These are phyloP conservation scores for Phytophthora ohioensis DNA, from an alignment of 352 stramenopile species.

Conservation along the genomic window DNA sequence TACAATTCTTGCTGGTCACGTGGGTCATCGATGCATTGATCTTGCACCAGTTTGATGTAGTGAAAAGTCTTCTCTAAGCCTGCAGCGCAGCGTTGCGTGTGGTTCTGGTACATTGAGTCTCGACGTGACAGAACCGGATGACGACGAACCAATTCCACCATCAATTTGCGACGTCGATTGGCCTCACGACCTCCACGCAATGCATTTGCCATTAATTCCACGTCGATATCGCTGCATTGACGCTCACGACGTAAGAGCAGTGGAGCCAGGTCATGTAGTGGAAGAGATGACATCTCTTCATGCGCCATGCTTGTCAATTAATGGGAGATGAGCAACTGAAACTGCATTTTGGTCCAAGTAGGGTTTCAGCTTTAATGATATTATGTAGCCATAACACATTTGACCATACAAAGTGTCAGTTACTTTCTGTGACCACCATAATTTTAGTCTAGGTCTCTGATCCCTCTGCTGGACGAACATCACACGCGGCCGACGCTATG, in stretches of 20 bases:
- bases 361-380: conserved; percentile 7
- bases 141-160: conserved; percentile 31
- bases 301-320: conserved; percentile 22
- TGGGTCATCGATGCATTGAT: conserved; percentile 26
- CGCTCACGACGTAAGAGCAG: conserved; percentile 31
- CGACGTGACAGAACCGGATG: conserved; percentile 31
- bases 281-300: conserved; percentile 6
- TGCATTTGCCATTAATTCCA: conserved; percentile 25
- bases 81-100: conserved; percentile 31
- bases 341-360: conserved; percentile 3
- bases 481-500: neutral
- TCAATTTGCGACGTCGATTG: conserved; percentile 38
- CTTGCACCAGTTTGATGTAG: conserved; percentile 37
- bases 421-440: too few species aligned
- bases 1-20: conserved; percentile 35
- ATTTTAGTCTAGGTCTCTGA: neutral
- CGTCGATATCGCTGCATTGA: conserved; percentile 30
- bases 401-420: neutral
- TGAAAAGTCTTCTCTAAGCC: conserved; percentile 37
- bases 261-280: conserved; percentile 31
- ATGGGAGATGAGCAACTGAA: conserved; percentile 27
- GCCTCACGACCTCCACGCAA: conserved; percentile 36
- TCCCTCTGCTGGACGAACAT: neutral
- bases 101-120: conserved; percentile 31
- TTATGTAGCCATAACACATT: conserved; percentile 9